Evolutionary conservation across 2,329 filamentous ascomycete species (phyloP).

Genomic region (Aspergillus flavus): DNA sequence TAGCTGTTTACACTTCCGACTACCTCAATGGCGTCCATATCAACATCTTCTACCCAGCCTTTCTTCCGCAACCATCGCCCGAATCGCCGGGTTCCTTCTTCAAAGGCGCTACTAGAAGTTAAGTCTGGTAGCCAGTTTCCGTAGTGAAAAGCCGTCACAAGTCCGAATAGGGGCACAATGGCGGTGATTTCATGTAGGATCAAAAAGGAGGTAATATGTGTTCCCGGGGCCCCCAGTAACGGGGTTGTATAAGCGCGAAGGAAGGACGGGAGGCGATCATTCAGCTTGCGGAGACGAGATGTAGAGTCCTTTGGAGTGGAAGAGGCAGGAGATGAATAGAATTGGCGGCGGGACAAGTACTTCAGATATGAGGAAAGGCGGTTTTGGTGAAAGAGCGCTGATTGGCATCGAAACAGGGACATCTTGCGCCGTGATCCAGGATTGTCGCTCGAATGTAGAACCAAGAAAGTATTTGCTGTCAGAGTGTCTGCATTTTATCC

Average conservation of each 20-base stretch:
- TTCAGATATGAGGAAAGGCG: slow-evolving; percentile 14
- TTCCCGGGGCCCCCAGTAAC: slow-evolving; percentile 75
- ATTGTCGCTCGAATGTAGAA: not conserved
- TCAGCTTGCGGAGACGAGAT: slow-evolving; percentile 39
- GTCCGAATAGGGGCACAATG: slow-evolving; percentile 72
- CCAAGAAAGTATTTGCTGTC: no score
- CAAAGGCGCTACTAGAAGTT: slow-evolving; percentile 37
- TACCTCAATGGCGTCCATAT: slow-evolving; percentile 41
- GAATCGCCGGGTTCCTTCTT: slow-evolving; percentile 71
- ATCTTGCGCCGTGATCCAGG: not conserved
- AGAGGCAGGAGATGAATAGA: slow-evolving; percentile 26
- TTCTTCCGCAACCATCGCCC: slow-evolving; percentile 76
- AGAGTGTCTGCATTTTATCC: not conserved
- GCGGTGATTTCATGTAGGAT: slow-evolving; percentile 92
- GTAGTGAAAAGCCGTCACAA: slow-evolving; percentile 80
- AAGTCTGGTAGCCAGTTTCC: slow-evolving; percentile 69
- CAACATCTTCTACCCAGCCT: slow-evolving; percentile 69
- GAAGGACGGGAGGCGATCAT: slow-evolving; percentile 62
- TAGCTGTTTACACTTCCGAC: slow-evolving; percentile 9
- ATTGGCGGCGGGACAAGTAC: slow-evolving; percentile 19
- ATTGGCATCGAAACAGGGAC: not conserved
- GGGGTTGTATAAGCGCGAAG: slow-evolving; percentile 70
- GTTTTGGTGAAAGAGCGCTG: slow-evolving; percentile 15
- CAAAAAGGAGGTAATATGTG: slow-evolving; percentile 83
- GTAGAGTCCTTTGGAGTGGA: slow-evolving; percentile 27